These are phyloP conservation scores for Cutaneotrichosporon curvatum DNA, from an alignment of 1,284 basidiomycete species.

Conservation along the genomic window DNA sequence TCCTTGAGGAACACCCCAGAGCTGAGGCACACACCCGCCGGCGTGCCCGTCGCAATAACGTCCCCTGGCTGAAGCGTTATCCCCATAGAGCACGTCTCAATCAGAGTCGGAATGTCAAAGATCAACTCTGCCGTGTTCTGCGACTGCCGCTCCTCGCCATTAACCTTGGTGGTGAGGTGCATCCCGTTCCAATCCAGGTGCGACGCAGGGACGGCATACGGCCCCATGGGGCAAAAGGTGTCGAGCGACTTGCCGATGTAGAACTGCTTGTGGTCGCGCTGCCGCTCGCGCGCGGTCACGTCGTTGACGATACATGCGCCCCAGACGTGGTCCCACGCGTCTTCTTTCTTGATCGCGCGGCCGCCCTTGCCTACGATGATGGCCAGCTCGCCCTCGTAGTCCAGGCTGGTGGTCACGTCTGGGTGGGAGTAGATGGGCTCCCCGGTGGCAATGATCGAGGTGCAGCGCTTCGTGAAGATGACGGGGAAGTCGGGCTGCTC, in stretches of 20 bases:
- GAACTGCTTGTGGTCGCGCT: slow-evolving; percentile 42
- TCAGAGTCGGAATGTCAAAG: too few relatives aligned
- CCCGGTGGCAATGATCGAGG: slow-evolving; percentile 31
- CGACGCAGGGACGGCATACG: too few relatives aligned
- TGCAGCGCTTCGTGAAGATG: slow-evolving; percentile 41
- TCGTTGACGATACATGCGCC: slow-evolving; percentile 35
- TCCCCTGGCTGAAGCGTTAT: too few relatives aligned
- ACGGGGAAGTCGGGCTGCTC: slow-evolving; percentile 34
- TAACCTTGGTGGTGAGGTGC: too few relatives aligned
- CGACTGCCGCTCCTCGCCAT: too few relatives aligned
- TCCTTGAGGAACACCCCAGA: too few relatives aligned
- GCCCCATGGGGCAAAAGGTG: slow-evolving; percentile 45
- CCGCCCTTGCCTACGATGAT: slow-evolving; percentile 42
- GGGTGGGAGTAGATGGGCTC: slow-evolving; percentile 37
- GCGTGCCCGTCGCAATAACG: too few relatives aligned
- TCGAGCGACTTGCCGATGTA: slow-evolving; percentile 43
- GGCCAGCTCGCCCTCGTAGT: slow-evolving; percentile 43
- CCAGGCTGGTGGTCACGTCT: slow-evolving; percentile 29
- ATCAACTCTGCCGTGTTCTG: too few relatives aligned
- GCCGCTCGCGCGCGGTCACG: slow-evolving; percentile 34
- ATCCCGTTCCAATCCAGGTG: too few relatives aligned
- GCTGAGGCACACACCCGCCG: too few relatives aligned
- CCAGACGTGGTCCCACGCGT: slow-evolving; percentile 43
- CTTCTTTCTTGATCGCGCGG: slow-evolving; percentile 30
- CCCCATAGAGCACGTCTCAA: too few relatives aligned